These are phyloP conservation scores for Ascochyta koolunga DNA, from an alignment of 2,329 filamentous ascomycete species.

Conservation along the genomic window DNA sequence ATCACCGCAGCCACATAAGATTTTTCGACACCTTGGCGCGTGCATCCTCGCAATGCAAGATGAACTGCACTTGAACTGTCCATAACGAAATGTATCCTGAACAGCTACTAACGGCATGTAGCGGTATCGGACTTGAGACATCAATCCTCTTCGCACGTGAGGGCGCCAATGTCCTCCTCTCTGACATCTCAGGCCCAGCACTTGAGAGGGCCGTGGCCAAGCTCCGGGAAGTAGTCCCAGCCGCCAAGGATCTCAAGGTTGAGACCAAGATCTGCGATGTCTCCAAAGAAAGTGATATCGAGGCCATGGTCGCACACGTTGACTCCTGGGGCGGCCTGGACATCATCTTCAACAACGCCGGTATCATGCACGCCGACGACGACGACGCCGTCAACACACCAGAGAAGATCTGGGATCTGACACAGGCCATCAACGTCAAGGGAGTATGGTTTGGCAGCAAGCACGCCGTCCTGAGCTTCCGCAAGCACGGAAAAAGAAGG, in stretches of 20 bases:
- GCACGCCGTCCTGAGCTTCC: constrained; percentile 82
- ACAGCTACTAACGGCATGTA: constrained; percentile 46
- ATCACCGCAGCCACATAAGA: not conserved
- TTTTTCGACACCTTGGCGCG: constrained; percentile 1
- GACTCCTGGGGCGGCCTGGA: constrained; percentile 89
- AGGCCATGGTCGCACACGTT: constrained; percentile 73
- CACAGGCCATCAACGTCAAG: constrained; percentile 94
- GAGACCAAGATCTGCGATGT: constrained; percentile 76
- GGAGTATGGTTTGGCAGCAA: constrained; percentile 97
- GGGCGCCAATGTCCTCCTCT: constrained; percentile 83
- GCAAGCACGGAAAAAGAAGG: constrained; percentile 79
- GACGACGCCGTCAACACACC: constrained; percentile 75
- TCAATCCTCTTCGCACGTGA: constrained; percentile 87
- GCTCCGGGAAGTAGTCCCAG: constrained; percentile 73
- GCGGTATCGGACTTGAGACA: constrained; percentile 93
- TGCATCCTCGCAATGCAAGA: not conserved
- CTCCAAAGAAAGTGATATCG: constrained; percentile 80
- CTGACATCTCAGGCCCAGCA: constrained; percentile 80
- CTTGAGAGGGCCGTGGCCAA: constrained; percentile 78
- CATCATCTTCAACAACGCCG: constrained; percentile 96
- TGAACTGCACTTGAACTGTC: not conserved
- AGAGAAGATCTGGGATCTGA: constrained; percentile 92
- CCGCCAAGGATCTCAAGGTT: constrained; percentile 55
- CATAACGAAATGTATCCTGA: not conserved
- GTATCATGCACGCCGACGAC: constrained; percentile 86